Conservation (phyloP, 257 asterid species). For the Solanum piurae region DNA sequence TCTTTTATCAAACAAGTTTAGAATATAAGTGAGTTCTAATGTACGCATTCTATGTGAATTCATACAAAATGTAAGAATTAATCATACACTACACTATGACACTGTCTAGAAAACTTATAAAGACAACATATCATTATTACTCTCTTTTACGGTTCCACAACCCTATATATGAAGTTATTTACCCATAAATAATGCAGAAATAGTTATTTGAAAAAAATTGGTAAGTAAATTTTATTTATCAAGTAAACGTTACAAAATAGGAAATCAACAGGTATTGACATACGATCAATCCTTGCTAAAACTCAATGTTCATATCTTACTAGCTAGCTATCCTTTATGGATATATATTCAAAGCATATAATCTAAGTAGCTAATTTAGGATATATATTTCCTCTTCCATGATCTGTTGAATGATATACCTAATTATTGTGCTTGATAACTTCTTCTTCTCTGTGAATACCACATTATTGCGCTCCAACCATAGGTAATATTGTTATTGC, state of each 20-base stretch:
- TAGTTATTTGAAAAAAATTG: neutral
- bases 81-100: too few species aligned
- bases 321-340: neutral
- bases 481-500: neutral
- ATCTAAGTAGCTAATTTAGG: neutral
- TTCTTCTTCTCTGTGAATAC: neutral
- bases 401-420: neutral
- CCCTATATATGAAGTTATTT: too few species aligned
- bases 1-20: too few species aligned
- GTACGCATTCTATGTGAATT: too few species aligned
- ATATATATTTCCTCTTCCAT: neutral
- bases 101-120: too few species aligned
- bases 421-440: neutral
- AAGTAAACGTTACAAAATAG: neutral
- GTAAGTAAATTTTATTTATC: neutral
- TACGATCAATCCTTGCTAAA: neutral
- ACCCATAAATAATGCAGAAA: too few species aligned
- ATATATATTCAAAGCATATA: neutral
- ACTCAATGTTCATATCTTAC: too few species aligned
- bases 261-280: neutral
- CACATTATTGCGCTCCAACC: neutral
- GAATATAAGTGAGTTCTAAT: too few species aligned
- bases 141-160: too few species aligned
- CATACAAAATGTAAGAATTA: too few species aligned
- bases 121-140: too few species aligned